These are phyloP conservation scores for Urostyla sp. DNA, from an alignment of 73 alveolate species.

Conservation along the genomic window DNA sequence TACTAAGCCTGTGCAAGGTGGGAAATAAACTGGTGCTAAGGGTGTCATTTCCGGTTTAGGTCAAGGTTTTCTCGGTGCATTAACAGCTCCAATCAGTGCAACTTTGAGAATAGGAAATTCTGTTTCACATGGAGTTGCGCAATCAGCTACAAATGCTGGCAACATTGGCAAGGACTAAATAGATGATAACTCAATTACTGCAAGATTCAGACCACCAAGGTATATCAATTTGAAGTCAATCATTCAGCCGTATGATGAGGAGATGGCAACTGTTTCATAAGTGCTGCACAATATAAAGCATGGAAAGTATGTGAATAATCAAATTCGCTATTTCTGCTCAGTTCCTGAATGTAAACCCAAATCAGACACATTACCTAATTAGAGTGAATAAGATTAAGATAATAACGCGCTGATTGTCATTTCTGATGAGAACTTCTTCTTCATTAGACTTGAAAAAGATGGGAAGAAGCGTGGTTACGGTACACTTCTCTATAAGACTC, in stretches of 20 bases:
- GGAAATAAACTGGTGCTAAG: slow-evolving; percentile 84
- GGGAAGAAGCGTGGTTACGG: background rate
- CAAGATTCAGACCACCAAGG: slow-evolving; percentile 91
- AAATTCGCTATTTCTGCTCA: slow-evolving; percentile 37
- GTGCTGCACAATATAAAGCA: background rate
- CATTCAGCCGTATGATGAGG: slow-evolving; percentile 34
- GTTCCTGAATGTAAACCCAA: slow-evolving; percentile 6
- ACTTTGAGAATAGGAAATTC: slow-evolving; percentile 80
- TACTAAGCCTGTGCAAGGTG: slow-evolving; percentile 82
- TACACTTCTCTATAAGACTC: background rate
- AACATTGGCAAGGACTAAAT: slow-evolving; percentile 37
- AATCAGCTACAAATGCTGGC: slow-evolving; percentile 73
- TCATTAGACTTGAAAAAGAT: slow-evolving; percentile 18
- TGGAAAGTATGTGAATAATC: slow-evolving; percentile 18
- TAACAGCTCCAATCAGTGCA: slow-evolving; percentile 87
- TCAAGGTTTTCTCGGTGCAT: slow-evolving; percentile 83
- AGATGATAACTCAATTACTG: slow-evolving; percentile 70
- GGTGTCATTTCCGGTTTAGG: slow-evolving; percentile 92
- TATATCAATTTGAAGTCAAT: slow-evolving; percentile 62
- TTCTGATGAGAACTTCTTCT: slow-evolving; percentile 15
- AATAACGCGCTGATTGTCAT: background rate
- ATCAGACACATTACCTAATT: too few relatives aligned
- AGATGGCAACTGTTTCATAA: slow-evolving; percentile 16
- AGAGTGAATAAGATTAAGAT: background rate
- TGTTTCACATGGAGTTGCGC: slow-evolving; percentile 77